Percentiles rank a stretch among this genome's conserved stretches.
These are phyloP conservation scores for Apiotrichum akiyoshidainum DNA, from an alignment of 1,284 basidiomycete genomes.

Conservation along the genomic window DNA sequence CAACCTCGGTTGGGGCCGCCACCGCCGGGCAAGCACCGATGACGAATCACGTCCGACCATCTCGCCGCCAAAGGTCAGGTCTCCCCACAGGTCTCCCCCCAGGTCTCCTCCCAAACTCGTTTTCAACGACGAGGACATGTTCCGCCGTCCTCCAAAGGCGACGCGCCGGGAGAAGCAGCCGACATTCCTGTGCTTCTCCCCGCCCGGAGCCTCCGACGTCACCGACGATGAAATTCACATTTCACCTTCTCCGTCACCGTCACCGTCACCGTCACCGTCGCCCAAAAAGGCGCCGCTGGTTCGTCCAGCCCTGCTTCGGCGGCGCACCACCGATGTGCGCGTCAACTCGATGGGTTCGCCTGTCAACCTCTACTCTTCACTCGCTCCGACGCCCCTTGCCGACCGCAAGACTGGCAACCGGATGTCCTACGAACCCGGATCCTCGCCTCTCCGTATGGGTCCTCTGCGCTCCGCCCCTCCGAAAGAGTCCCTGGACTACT, in stretches of 20 bases:
- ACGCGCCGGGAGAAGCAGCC: constrained; percentile 3
- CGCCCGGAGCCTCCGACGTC: not conserved
- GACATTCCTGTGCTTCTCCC: not conserved
- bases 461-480: not conserved
- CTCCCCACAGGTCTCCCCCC: too few relatives aligned
- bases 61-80: too few relatives aligned
- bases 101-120: not conserved
- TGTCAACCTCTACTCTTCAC: constrained; percentile 2
- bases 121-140: not conserved
- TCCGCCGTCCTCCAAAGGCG: not conserved
- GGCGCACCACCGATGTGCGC: not conserved
- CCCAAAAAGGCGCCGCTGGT: not conserved
- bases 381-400: not conserved
- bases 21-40: constrained; percentile 10
- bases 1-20: constrained; percentile 41
- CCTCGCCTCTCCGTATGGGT: not conserved
- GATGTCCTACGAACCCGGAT: not conserved
- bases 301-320: not conserved
- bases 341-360: constrained; percentile 2
- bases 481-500: too few relatives aligned
- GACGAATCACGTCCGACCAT: too few relatives aligned
- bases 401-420: not conserved
- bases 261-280: not conserved
- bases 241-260: not conserved
- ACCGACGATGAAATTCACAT: too few relatives aligned